These are phyloP conservation scores for Malassezia psittaci DNA, from an alignment of 1,284 basidiomycete genomes.

Conservation along the genomic window DNA sequence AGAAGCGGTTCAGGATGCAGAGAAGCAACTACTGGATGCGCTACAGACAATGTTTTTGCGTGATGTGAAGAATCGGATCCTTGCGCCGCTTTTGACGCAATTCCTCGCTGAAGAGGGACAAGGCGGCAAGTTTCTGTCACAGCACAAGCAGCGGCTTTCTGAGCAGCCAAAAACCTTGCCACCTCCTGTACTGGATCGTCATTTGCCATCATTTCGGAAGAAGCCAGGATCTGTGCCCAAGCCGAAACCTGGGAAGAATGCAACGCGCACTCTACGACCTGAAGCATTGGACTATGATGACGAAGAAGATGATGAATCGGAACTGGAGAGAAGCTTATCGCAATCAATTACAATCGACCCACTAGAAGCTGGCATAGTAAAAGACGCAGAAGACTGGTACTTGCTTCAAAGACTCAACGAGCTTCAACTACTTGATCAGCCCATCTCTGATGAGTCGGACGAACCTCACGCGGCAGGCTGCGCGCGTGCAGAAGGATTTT, in stretches of 20 bases:
- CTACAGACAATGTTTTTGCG: slow-evolving; percentile 57
- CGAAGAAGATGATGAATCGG: neutral
- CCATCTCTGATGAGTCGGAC: slow-evolving; percentile 3
- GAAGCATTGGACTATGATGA: neutral
- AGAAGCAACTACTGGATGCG: slow-evolving; percentile 58
- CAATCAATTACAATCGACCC: neutral
- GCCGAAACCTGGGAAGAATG: neutral
- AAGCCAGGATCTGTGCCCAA: neutral
- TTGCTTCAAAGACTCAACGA: slow-evolving; percentile 63
- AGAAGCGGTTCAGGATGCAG: slow-evolving; percentile 59
- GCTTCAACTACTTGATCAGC: slow-evolving; percentile 37
- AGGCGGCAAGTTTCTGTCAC: slow-evolving; percentile 24
- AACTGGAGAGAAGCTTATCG: neutral
- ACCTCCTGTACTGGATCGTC: slow-evolving; percentile 6
- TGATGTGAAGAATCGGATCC: slow-evolving; percentile 61
- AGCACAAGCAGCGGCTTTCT: slow-evolving; percentile 12
- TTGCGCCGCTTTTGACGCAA: slow-evolving; percentile 56
- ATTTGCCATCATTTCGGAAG: slow-evolving; percentile 30
- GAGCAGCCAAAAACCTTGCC: neutral
- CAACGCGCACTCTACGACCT: neutral
- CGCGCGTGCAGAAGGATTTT: slow-evolving; percentile 84
- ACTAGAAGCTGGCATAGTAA: slow-evolving; percentile 53
- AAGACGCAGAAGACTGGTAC: slow-evolving; percentile 85
- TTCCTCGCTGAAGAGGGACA: slow-evolving; percentile 54
- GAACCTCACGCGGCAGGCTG: slow-evolving; percentile 61